These are phyloP conservation scores for Pleurotus salmoneostramineus DNA, from an alignment of 768 basidiomycete species.

Conservation along the genomic window DNA sequence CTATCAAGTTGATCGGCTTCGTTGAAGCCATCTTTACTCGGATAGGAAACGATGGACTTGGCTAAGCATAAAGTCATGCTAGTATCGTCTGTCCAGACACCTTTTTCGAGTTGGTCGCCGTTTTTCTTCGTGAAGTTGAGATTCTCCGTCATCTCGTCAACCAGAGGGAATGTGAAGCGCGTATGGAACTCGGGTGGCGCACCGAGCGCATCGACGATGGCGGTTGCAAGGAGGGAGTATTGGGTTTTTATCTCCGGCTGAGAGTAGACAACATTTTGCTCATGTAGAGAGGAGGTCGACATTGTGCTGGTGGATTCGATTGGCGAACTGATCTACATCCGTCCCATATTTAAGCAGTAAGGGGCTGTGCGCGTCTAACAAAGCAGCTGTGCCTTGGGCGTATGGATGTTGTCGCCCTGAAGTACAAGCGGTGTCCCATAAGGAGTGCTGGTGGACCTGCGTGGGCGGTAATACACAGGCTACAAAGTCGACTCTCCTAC, in stretches of 20 bases:
- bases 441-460: no score
- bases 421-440: no score
- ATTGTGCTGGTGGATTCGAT: constrained; percentile 4
- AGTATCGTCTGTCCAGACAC: constrained; percentile 48
- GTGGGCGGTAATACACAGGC: no score
- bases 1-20: constrained; percentile 29
- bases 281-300: constrained; percentile 15
- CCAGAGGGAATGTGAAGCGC: constrained; percentile 32
- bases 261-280: constrained; percentile 23
- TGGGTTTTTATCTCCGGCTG: constrained; percentile 32
- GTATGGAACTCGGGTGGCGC: constrained; percentile 37
- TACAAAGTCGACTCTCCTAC: no score
- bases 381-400: no score
- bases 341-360: no score
- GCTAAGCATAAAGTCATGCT: constrained; percentile 44
- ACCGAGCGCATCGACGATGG: constrained; percentile 42
- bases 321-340: no score
- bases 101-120: constrained; percentile 19
- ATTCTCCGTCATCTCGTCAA: constrained; percentile 34
- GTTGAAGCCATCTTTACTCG: constrained; percentile 21
- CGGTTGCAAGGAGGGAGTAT: constrained; percentile 32
- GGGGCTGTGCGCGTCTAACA: no score
- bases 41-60: constrained; percentile 30
- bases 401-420: no score
- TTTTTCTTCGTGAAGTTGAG: constrained; percentile 21